Base-by-base conservation (phyloP, 225 moss, liverwort and hornwort species). In the Takakia lepidozioides region DNA sequence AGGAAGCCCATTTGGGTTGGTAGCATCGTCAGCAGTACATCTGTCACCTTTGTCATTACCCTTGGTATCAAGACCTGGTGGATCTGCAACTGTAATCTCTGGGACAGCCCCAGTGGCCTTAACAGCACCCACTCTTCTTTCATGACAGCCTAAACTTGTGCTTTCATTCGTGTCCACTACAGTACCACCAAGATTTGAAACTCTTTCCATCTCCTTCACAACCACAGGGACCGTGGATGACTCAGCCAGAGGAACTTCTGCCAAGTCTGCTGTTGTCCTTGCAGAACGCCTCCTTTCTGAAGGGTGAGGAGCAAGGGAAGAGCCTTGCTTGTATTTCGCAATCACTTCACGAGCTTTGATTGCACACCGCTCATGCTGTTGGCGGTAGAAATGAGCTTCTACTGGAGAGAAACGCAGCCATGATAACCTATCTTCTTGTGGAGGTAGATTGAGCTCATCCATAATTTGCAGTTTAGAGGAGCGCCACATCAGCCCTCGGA, bases 331-430 rank as follows among this genome's bases (percentile, higher is more conserved):
- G 60, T 80, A 78, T 46, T 88, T 87, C 46, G 72, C 66, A 54
- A 95, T 79, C 38, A 95, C 80, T 63, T 84, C 90, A 65, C 84
- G 67, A 57, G 90, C 90, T 70, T 61, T 87, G 29, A 78, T 55
- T 61, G 87, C 86, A 75, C 89, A 95, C 43, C 82, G 84, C 18
- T 95, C 90, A 65, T 90, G 90, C 68, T 87, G 95, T 50, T 90
- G 84, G 23, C 82, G 74, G 60, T 95, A 95, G 39, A 90, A 95
- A 62, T 90, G 86, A 29, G 90, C 84, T 69, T 95, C 95, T 25
- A 90, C 70, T 23, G 95, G 75, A 25, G 95, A 90, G 56, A 95
- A 87, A 40, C 69, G 64, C 48, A 95, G 65, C 90, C 95, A 95
- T 21, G 67, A 65, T 3, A 90, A 56, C 19, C 61, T 59, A 61